phyloP scores from a whole-genome alignment of 2,329 filamentous ascomycete genomes.

The Sclerotinia minor region DNA sequence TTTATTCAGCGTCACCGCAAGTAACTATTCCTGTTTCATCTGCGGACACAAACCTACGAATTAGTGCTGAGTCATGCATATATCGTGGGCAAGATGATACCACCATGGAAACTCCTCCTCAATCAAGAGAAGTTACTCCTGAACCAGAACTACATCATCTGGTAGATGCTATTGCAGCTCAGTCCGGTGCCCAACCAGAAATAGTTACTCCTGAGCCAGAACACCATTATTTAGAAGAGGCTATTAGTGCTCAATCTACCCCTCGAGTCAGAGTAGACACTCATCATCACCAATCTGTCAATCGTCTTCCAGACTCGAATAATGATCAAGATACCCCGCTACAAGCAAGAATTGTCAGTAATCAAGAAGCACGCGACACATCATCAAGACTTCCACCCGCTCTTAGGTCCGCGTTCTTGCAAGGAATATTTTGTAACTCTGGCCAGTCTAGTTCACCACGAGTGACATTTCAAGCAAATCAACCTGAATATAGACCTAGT shows the following conservation, averaged over 20 bases:
- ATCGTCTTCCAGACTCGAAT: background rate
- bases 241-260: too few relatives aligned
- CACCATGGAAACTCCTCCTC: background rate
- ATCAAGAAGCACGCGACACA: background rate
- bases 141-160: background rate
- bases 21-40: background rate
- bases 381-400: background rate
- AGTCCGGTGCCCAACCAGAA: background rate
- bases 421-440: background rate
- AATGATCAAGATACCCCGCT: background rate
- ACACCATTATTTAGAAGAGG: too few relatives aligned
- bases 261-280: background rate
- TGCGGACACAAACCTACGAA: background rate
- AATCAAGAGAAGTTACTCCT: background rate
- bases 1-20: background rate
- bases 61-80: background rate
- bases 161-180: background rate
- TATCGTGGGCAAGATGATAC: background rate
- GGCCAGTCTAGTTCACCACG: background rate
- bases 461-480: too few relatives aligned
- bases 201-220: too few relatives aligned
- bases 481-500: background rate
- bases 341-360: background rate
- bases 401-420: background rate
- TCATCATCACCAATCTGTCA: fast-evolving